A percentile compares a stretch with the other conserved stretches of the same genome.
Conservation (phyloP, 306 rosid species). For the Fagus crenata region DNA sequence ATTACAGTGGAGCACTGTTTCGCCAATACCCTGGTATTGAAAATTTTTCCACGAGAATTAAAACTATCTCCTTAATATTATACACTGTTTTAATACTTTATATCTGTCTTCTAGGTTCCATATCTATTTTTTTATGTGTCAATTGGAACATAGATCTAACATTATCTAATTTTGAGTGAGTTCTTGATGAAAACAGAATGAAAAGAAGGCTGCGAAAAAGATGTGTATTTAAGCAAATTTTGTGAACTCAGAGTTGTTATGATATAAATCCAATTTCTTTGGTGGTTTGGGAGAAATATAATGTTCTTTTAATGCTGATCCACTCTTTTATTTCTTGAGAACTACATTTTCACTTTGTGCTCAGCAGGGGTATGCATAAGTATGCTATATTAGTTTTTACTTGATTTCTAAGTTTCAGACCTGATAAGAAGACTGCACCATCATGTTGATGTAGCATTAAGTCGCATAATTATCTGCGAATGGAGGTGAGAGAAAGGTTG, state of each 20-base stretch:
- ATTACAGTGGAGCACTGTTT: conserved; percentile 91
- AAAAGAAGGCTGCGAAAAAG: not conserved
- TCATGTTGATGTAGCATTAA: not conserved
- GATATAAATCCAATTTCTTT: not conserved
- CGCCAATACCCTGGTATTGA: conserved; percentile 89
- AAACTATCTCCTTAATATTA: not conserved
- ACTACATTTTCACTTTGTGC: not conserved
- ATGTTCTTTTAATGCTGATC: conserved; percentile 3
- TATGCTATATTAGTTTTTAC: not conserved
- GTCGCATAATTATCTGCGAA: not conserved
- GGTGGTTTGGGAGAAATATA: not conserved
- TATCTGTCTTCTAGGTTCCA: not conserved
- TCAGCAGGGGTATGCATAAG: not conserved
- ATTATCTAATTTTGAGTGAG: not conserved
- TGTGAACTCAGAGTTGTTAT: not conserved
- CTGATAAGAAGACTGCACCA: not conserved
- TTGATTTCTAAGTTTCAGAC: not conserved
- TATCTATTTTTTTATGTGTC: not conserved
- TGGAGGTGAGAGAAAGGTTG: not conserved
- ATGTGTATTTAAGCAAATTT: not conserved
- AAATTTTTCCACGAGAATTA: conserved; percentile 12
- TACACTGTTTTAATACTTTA: not conserved
- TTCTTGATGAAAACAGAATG: not conserved
- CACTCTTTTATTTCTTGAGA: not conserved
- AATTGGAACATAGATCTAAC: not conserved